phyloP scores from a whole-genome alignment of 2,329 filamentous ascomycete genomes.

The Pseudogymnoascus sp. region DNA sequence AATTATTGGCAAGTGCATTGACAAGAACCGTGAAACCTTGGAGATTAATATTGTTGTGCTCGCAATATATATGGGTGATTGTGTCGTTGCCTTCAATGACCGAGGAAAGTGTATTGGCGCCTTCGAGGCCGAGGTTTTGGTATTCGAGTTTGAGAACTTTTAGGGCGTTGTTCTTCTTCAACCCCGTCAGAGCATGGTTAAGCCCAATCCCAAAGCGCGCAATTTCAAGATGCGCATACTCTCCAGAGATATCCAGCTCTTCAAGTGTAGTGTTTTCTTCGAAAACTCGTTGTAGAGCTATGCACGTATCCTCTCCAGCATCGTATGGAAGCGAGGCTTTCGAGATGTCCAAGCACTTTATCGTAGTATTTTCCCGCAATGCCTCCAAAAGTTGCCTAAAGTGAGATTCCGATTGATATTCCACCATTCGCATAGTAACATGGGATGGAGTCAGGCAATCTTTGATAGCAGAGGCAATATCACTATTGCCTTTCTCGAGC shows the following conservation, averaged over 20 bases:
- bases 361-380: constrained; percentile 53
- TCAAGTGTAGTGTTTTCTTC: constrained; percentile 59
- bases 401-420: constrained; percentile 39
- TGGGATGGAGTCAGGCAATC: constrained; percentile 51
- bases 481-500: constrained; percentile 43
- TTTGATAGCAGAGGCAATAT: constrained; percentile 45
- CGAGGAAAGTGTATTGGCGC: constrained; percentile 61
- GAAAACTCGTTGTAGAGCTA: constrained; percentile 56
- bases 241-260: constrained; percentile 63
- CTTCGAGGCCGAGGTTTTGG: constrained; percentile 62
- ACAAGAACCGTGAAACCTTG: constrained; percentile 63
- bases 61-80: constrained; percentile 60
- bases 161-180: constrained; percentile 57
- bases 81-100: constrained; percentile 58
- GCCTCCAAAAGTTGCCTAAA: constrained; percentile 58
- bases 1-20: constrained; percentile 61
- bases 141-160: constrained; percentile 58
- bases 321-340: constrained; percentile 64
- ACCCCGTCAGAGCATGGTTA: constrained; percentile 56
- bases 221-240: constrained; percentile 64
- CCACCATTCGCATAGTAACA: constrained; percentile 60
- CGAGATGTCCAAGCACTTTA: constrained; percentile 61
- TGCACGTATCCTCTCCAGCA: constrained; percentile 59
- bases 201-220: constrained; percentile 62
- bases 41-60: constrained; percentile 65